Evolutionary conservation across 1,284 basidiomycete genomes (phyloP).

Genomic region (Spongiforma sp.): DNA sequence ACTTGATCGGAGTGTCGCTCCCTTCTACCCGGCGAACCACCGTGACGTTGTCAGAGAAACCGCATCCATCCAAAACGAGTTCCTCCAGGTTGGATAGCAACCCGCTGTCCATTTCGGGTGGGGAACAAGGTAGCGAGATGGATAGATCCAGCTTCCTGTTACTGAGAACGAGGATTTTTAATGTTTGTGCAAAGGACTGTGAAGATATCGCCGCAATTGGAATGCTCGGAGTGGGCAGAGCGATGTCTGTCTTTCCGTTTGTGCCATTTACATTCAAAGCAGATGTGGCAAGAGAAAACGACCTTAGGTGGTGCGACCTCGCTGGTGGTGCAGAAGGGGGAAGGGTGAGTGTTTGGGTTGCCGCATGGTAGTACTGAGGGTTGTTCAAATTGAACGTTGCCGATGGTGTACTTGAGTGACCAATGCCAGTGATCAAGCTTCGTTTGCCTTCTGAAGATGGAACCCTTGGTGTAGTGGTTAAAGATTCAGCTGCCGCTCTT

Average conservation of each 20-base stretch:
- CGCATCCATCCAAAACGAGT: slow-evolving; percentile 72
- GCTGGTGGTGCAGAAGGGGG: slow-evolving; percentile 62
- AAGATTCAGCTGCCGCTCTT: slow-evolving; percentile 49
- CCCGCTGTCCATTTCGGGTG: slow-evolving; percentile 37
- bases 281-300: slow-evolving; percentile 60
- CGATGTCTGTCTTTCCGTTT: slow-evolving; percentile 50
- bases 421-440: slow-evolving; percentile 22
- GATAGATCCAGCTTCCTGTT: slow-evolving; percentile 69
- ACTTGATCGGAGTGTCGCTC: slow-evolving; percentile 43
- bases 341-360: slow-evolving; percentile 63
- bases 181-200: slow-evolving; percentile 64
- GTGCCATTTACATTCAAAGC: slow-evolving; percentile 22
- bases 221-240: slow-evolving; percentile 68
- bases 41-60: slow-evolving; percentile 59
- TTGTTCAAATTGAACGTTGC: slow-evolving; percentile 46
- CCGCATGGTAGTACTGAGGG: slow-evolving; percentile 62
- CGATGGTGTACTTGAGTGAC: slow-evolving; percentile 22
- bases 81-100: slow-evolving; percentile 72
- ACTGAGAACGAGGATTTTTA: slow-evolving; percentile 64
- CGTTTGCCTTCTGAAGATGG: slow-evolving; percentile 21
- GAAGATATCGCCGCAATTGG: slow-evolving; percentile 63
- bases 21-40: slow-evolving; percentile 42
- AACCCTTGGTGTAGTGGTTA: slow-evolving; percentile 20
- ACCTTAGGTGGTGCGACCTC: slow-evolving; percentile 61
- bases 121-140: slow-evolving; percentile 55